These are phyloP conservation scores for Senna tora DNA, from an alignment of 306 rosid genomes.

Conservation along the genomic window DNA sequence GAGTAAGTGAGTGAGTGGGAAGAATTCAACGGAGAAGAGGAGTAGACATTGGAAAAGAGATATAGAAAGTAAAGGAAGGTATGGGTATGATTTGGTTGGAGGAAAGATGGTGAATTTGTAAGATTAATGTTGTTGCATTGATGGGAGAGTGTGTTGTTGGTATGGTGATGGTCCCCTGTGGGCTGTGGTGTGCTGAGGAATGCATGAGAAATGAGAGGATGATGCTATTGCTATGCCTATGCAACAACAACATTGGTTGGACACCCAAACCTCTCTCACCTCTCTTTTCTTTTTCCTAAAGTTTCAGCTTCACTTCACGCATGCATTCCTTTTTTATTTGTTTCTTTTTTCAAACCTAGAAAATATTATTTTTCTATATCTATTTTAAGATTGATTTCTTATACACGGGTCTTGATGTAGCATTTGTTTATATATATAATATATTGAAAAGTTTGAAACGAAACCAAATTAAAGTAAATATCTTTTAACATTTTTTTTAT, in stretches of 20 bases:
- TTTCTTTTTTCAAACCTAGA: too few relatives aligned
- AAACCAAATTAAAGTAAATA: too few relatives aligned
- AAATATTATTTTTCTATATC: too few relatives aligned
- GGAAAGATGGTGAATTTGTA: too few relatives aligned
- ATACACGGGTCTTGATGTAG: too few relatives aligned
- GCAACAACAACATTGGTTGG: not conserved
- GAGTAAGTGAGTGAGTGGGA: not conserved
- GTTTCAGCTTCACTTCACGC: not conserved
- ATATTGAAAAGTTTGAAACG: too few relatives aligned
- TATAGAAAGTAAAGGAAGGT: too few relatives aligned
- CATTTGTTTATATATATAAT: too few relatives aligned
- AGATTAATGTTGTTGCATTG: constrained; percentile 25
- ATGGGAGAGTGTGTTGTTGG: constrained; percentile 12
- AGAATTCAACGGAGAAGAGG: constrained; percentile 23
- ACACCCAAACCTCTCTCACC: not conserved
- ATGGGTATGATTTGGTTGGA: too few relatives aligned
- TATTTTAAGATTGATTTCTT: too few relatives aligned
- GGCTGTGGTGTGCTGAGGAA: too few relatives aligned
- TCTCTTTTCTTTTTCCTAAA: not conserved
- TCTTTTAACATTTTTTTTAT: too few relatives aligned
- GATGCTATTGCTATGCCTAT: not conserved
- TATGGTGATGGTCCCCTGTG: not conserved
- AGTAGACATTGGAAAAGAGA: constrained; percentile 43
- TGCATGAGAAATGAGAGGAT: constrained; percentile 4
- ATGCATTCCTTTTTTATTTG: not conserved